Conservation (phyloP, 2,329 filamentous ascomycete genomes). For the Claviceps spartinae region DNA sequence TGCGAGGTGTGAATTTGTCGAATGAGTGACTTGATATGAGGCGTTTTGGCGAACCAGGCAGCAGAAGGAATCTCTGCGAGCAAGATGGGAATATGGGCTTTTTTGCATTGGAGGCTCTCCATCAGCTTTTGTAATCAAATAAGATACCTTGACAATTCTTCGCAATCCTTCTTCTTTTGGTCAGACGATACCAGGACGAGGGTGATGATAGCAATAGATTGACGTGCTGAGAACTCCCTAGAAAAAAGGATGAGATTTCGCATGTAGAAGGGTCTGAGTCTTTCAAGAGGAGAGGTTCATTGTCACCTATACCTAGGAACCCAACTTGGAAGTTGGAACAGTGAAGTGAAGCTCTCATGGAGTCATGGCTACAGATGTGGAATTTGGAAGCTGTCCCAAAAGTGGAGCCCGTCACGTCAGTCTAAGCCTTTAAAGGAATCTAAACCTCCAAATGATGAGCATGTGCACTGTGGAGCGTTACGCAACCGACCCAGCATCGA, state of each 20-base stretch:
- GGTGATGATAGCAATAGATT: not conserved
- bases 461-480: conserved; percentile 2
- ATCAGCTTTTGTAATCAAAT: not conserved
- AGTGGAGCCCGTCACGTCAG: conserved; percentile 1
- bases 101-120: not conserved
- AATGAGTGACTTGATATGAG: not conserved
- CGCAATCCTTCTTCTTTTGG: not conserved
- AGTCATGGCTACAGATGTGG: too few relatives aligned
- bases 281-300: too few relatives aligned
- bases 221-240: not conserved
- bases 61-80: not conserved
- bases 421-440: not conserved
- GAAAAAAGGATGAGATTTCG: too few relatives aligned
- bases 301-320: not conserved
- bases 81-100: not conserved
- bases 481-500: conserved; percentile 1
- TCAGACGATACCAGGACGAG: not conserved
- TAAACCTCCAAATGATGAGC: not conserved
- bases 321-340: not conserved
- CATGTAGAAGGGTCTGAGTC: too few relatives aligned
- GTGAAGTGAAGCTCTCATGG: too few relatives aligned
- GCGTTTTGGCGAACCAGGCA: not conserved
- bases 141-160: not conserved
- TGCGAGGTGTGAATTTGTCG: not conserved
- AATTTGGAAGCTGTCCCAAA: not conserved